Base-by-base conservation (phyloP, 2,329 filamentous ascomycete species). In the Reticulascus tulasneorum region DNA sequence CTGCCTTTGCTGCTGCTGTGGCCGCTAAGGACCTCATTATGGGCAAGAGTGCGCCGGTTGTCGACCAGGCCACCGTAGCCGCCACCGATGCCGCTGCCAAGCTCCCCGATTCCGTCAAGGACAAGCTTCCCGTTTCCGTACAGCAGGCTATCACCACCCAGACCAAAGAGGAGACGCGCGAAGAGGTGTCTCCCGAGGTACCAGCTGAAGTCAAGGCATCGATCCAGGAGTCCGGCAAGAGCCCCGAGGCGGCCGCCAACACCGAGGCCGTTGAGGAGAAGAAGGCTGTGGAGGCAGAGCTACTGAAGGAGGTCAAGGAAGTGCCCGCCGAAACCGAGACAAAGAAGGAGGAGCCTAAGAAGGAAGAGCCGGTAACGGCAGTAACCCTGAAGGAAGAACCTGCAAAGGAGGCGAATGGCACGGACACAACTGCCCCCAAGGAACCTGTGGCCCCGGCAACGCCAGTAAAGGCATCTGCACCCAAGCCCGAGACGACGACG, bases 181-280 rank as follows among this genome's bases (percentile, higher is more conserved):
- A 71, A 46, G 59, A 69, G 43, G 58, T 69, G 9, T 68, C 71
- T 1, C 63, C 72, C 26, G 62, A 72, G 42, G 73, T 78, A 6
- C 77, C 77, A 35, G 53, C 56, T 18, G 66, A 75, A 46, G 77
- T 81, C 13, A 74, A 75, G 59, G 66, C 77, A 47, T 78, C 75
- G 7, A 73, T 79, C 30, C 54, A 62, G 24, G 67, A 74, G 51
- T 73, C 84, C 16, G 74, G 77, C 36, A 59, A 71, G 51, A 69
- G 67, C 42, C 82, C 86, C 8, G 87, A 93, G 62, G 86, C 86
- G 22, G 77, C 84, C 23, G 74, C 75, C 37, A 83, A 80, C 59
- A 67, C 77, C 2, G 71, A 72, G 37, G 84, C 81, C 13, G 84
- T 93, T 7, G 64, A 75, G 44, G 85, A 90, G 50, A 93, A 93